Percentiles rank a stretch among this genome's conserved stretches.
phyloP scores from a whole-genome alignment of 106 monocot species.

The Dendrobium chrysotoxum region DNA sequence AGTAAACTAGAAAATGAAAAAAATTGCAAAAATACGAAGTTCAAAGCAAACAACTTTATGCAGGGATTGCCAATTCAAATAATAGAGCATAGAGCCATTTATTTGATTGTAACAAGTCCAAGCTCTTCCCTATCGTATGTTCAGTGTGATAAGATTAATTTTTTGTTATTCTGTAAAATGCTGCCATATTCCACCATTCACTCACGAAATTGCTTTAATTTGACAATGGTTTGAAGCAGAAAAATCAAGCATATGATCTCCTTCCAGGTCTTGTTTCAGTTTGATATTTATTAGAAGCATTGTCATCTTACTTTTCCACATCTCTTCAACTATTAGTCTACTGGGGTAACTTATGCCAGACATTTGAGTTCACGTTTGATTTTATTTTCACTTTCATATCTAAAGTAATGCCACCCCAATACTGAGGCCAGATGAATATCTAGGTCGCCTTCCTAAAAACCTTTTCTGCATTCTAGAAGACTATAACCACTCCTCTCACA shows the following conservation, averaged over 20 bases:
- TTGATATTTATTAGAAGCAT: background rate
- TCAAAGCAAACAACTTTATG: background rate
- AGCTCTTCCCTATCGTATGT: background rate
- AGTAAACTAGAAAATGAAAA: background rate
- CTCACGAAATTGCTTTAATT: background rate
- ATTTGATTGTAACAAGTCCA: background rate
- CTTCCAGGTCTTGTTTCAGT: background rate
- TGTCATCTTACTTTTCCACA: background rate
- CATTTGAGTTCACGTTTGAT: background rate
- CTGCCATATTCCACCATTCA: background rate
- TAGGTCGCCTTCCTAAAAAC: background rate
- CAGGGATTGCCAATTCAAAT: background rate
- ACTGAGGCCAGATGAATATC: background rate
- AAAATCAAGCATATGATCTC: background rate
- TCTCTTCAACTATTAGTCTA: background rate
- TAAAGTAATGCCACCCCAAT: background rate
- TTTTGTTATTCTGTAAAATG: background rate
- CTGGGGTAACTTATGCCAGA: background rate
- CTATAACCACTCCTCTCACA: too few species aligned
- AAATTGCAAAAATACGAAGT: background rate
- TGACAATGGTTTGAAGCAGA: background rate
- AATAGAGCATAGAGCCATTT: background rate
- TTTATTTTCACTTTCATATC: background rate
- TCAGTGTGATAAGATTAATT: background rate
- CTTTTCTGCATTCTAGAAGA: background rate